These are phyloP conservation scores for Psilocybe azurescens DNA, from an alignment of 768 basidiomycete species.

Conservation along the genomic window DNA sequence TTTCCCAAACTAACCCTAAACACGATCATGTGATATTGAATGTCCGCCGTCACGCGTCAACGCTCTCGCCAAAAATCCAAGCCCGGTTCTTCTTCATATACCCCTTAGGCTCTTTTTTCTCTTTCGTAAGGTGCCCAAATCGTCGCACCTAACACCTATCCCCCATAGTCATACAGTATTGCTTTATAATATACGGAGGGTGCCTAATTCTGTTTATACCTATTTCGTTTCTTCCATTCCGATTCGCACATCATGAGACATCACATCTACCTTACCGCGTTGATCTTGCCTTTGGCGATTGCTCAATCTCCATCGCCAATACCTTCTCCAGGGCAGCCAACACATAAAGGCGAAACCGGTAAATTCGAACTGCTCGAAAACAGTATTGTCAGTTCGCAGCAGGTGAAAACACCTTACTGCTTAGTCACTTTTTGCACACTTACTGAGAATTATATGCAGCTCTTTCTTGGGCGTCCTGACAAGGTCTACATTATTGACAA, in stretches of 20 bases:
- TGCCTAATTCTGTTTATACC: background rate
- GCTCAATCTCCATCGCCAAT: conserved; percentile 10
- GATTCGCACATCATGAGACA: conserved; percentile 4
- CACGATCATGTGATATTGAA: no score
- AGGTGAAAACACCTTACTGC: conserved; percentile 41
- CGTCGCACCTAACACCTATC: no score
- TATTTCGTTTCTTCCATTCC: background rate
- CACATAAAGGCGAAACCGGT: conserved; percentile 46
- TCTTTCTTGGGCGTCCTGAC: conserved; percentile 51
- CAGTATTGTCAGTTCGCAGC: conserved; percentile 74
- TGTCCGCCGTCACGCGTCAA: no score
- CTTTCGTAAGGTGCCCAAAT: background rate
- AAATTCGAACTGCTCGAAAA: conserved; percentile 70
- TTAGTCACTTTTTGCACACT: background rate
- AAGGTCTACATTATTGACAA: conserved; percentile 75
- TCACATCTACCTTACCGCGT: background rate
- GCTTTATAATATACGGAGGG: conserved; percentile 2
- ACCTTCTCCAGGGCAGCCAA: conserved; percentile 52
- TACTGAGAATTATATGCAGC: conserved; percentile 27
- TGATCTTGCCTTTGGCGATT: conserved; percentile 3
- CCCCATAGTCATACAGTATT: background rate
- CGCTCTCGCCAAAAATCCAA: no score
- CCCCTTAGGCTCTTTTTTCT: background rate
- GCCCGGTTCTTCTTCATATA: no score
- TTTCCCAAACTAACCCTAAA: no score